Conservation (phyloP, 257 asterid species). For the Nicotiana sylvestris region DNA sequence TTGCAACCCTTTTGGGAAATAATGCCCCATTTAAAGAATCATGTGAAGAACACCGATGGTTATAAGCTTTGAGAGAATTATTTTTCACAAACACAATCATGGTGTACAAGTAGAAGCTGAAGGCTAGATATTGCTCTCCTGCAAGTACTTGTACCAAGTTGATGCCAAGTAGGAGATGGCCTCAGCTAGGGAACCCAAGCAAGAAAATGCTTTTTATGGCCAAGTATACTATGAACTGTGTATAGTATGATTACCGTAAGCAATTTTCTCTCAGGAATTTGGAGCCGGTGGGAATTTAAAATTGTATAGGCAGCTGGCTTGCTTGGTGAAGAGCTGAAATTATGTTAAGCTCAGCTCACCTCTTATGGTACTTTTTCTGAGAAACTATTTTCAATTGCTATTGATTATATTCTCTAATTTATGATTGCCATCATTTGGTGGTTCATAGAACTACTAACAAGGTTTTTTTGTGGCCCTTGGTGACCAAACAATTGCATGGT, state of each 20-base stretch:
- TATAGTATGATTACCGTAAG: background rate
- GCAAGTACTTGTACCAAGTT: background rate
- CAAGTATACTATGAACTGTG: background rate
- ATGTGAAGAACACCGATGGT: background rate
- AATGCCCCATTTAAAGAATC: background rate
- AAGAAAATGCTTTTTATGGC: background rate
- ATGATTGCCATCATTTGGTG: background rate
- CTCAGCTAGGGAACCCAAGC: background rate
- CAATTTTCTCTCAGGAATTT: background rate
- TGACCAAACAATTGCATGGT: background rate
- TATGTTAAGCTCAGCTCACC: background rate
- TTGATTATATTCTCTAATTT: background rate
- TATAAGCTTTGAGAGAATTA: background rate
- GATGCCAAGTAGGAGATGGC: background rate
- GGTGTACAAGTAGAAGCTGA: background rate
- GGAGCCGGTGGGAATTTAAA: background rate
- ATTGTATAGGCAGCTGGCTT: background rate
- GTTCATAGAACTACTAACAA: background rate
- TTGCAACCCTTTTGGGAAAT: background rate
- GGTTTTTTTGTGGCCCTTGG: background rate
- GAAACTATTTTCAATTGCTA: background rate
- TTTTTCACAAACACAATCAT: background rate
- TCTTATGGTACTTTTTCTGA: background rate
- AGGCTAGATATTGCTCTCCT: background rate
- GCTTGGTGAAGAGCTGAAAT: background rate